Evolutionary conservation across 2,329 filamentous ascomycete genomes (phyloP).

Genomic region (Trichoderma sp.): DNA sequence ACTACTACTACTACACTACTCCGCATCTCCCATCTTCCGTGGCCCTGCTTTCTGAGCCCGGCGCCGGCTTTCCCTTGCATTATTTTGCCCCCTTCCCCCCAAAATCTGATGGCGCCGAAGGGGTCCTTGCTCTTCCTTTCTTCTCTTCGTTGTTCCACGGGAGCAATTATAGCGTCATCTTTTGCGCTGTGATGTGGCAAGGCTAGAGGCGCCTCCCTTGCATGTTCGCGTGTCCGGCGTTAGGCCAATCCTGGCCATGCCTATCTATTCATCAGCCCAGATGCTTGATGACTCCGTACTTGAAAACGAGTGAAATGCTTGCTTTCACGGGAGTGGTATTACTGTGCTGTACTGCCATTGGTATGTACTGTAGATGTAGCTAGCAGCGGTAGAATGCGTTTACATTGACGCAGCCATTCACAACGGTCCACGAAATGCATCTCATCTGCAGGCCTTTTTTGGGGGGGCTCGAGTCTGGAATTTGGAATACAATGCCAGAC

Average conservation of each 20-base stretch:
- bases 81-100: not conserved
- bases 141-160: not conserved
- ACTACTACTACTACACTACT: no score
- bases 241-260: not conserved
- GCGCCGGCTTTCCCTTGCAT: not conserved
- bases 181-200: not conserved
- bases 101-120: not conserved
- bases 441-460: not conserved
- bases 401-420: not conserved
- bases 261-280: not conserved
- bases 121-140: not conserved
- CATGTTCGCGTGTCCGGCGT: not conserved
- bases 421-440: not conserved
- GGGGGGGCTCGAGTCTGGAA: not conserved
- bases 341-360: no score
- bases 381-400: not conserved
- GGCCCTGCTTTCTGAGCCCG: conserved; percentile 11
- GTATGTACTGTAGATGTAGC: no score
- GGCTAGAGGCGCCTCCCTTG: not conserved
- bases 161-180: not conserved
- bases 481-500: not conserved
- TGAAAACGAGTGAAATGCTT: not conserved
- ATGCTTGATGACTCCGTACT: not conserved
- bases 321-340: not conserved
- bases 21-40: not conserved